Evolutionary conservation across 164 flowering plant genomes (phyloP).

Genomic region (Hamamelis virginiana): DNA sequence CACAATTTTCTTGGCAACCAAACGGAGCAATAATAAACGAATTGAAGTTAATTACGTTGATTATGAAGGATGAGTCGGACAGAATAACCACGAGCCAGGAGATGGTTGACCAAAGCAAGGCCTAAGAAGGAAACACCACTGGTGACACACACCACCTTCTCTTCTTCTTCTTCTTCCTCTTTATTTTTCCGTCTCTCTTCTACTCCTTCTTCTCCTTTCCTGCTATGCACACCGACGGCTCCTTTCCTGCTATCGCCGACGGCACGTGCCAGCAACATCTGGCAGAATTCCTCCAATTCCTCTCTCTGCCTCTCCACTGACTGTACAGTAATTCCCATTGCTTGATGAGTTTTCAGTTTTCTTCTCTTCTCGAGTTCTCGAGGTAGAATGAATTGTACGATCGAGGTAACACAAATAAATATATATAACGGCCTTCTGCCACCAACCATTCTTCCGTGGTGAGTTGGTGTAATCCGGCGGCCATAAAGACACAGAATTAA

Average conservation of each 20-base stretch:
- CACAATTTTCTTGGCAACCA: background rate
- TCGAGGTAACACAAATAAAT: too few relatives aligned
- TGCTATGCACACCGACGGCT: slow-evolving; percentile 25
- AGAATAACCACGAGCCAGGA: slow-evolving; percentile 56
- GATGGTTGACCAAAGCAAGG: slow-evolving; percentile 55
- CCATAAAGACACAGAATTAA: too few relatives aligned
- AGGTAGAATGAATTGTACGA: too few relatives aligned
- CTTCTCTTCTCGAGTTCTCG: too few relatives aligned
- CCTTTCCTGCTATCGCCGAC: too few relatives aligned
- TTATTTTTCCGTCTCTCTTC: background rate
- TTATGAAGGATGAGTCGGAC: slow-evolving; percentile 65
- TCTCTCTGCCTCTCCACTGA: slow-evolving; percentile 27
- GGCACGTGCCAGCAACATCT: slow-evolving; percentile 26
- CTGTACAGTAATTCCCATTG: slow-evolving; percentile 57
- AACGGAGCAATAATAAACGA: background rate
- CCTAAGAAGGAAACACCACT: slow-evolving; percentile 76
- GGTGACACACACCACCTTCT: slow-evolving; percentile 71
- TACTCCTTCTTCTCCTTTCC: slow-evolving; percentile 34
- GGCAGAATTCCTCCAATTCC: slow-evolving; percentile 51
- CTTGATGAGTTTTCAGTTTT: too few relatives aligned
- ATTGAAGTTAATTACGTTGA: slow-evolving; percentile 42
- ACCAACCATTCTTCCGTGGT: too few relatives aligned
- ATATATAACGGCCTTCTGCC: too few relatives aligned
- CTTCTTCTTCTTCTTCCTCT: slow-evolving; percentile 18
- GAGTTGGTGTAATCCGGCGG: too few relatives aligned